Percentiles rank a stretch among this genome's conserved stretches.
phyloP scores from a whole-genome alignment of 2,329 filamentous ascomycete species.

The Lasiodiplodia hormozganensis region DNA sequence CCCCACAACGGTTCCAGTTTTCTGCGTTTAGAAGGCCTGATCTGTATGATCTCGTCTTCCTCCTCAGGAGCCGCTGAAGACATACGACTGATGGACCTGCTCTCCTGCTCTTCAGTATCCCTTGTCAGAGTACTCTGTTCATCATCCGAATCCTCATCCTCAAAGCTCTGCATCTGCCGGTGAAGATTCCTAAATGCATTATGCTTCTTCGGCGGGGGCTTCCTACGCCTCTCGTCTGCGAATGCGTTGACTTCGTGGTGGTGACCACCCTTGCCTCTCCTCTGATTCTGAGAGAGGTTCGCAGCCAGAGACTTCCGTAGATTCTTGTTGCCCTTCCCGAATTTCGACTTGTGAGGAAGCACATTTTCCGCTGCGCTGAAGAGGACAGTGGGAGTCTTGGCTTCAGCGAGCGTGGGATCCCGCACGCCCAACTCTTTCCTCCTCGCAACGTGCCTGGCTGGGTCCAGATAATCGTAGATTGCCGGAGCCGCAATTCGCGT shows the following conservation, averaged over 20 bases:
- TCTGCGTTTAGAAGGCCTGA: constrained; percentile 53
- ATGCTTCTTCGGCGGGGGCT: constrained; percentile 61
- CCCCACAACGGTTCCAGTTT: constrained; percentile 55
- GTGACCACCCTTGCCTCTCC: constrained; percentile 21
- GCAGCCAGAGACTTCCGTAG: constrained; percentile 23
- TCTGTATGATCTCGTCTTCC: constrained; percentile 55
- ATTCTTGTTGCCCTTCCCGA: constrained; percentile 19
- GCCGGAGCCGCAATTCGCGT: constrained; percentile 83
- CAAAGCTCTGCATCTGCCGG: constrained; percentile 75
- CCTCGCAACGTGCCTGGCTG: constrained; percentile 79
- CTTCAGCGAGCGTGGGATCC: constrained; percentile 65
- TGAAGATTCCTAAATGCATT: constrained; percentile 79
- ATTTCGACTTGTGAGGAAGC: constrained; percentile 17
- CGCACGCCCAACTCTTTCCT: constrained; percentile 79
- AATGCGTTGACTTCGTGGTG: constrained; percentile 51
- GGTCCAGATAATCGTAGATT: constrained; percentile 82
- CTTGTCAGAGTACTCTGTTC: constrained; percentile 73
- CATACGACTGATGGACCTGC: constrained; percentile 76
- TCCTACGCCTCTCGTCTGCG: constrained; percentile 65
- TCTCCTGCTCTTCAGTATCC: constrained; percentile 87
- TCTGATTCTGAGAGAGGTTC: constrained; percentile 2
- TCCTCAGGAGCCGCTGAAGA: constrained; percentile 60
- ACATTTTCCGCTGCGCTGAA: constrained; percentile 43
- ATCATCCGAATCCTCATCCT: constrained; percentile 79
- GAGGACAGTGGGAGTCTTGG: constrained; percentile 62